phyloP scores from a whole-genome alignment of 2,329 filamentous ascomycete species.

The Claviceps spartinae region DNA sequence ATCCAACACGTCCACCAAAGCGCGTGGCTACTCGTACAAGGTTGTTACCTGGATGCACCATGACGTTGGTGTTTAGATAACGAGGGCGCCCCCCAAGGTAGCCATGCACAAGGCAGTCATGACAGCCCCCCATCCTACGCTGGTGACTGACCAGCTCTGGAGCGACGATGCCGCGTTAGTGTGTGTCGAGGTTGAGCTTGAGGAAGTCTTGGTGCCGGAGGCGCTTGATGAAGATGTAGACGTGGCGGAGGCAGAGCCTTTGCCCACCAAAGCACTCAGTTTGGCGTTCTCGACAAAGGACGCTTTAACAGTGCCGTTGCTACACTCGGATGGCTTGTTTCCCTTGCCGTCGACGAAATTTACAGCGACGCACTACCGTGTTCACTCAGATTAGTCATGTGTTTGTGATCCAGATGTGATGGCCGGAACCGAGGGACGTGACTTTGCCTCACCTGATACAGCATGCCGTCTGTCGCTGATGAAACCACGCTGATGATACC shows the following conservation, averaged over 20 bases:
- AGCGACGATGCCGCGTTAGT: constrained; percentile 14
- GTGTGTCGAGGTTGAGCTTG: constrained; percentile 10
- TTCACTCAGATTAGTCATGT: not conserved
- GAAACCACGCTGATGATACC: constrained; percentile 40
- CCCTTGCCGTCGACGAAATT: constrained; percentile 37
- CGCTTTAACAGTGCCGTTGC: constrained; percentile 20
- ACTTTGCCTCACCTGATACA: constrained; percentile 36
- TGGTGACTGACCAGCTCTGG: constrained; percentile 5
- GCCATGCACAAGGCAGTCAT: constrained; percentile 16
- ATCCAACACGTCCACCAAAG: not conserved
- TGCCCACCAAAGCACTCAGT: constrained; percentile 21
- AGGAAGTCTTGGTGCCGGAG: constrained; percentile 9
- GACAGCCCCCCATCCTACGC: constrained; percentile 10
- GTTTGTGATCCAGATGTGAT: not conserved
- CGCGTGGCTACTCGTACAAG: not conserved
- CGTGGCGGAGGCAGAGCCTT: constrained; percentile 4
- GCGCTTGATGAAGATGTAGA: not conserved
- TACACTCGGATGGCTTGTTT: constrained; percentile 18
- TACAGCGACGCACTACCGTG: constrained; percentile 36
- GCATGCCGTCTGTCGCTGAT: constrained; percentile 38
- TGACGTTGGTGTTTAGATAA: constrained; percentile 10
- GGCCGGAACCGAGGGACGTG: not conserved
- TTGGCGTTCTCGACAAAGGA: constrained; percentile 19
- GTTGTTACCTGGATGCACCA: not conserved
- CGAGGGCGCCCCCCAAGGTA: constrained; percentile 16